These are phyloP conservation scores for Phialophora tarda DNA, from an alignment of 2,329 filamentous ascomycete species.

Conservation along the genomic window DNA sequence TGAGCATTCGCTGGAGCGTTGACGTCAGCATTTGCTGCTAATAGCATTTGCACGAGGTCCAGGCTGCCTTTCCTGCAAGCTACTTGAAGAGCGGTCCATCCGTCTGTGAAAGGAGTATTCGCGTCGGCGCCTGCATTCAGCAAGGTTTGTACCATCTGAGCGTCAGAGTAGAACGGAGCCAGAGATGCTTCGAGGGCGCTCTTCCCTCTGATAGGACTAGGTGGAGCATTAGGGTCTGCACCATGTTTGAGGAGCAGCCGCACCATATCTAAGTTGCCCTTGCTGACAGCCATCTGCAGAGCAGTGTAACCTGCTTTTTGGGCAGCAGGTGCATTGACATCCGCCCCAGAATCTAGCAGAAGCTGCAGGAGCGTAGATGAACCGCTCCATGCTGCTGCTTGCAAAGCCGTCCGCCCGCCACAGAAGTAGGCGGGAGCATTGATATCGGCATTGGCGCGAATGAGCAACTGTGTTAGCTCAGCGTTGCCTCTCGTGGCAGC, in stretches of 20 bases:
- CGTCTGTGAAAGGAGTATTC: neutral
- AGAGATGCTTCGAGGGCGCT: neutral
- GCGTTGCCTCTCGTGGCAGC: neutral
- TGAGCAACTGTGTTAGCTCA: neutral
- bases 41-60: neutral
- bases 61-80: neutral
- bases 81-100: neutral
- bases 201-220: neutral
- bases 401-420: neutral
- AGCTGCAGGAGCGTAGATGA: neutral
- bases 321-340: neutral
- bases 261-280: neutral
- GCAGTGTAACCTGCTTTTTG: neutral
- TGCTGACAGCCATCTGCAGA: neutral
- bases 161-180: neutral
- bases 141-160: neutral
- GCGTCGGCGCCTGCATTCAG: neutral
- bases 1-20: neutral
- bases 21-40: neutral
- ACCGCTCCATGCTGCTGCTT: neutral
- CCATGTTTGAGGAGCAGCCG: constrained; percentile 4
- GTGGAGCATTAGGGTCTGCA: constrained; percentile 7
- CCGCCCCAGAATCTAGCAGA: neutral
- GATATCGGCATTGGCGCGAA: neutral
- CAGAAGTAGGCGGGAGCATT: neutral